phyloP scores from a whole-genome alignment of 768 basidiomycete genomes.

The Suillus americanus region DNA sequence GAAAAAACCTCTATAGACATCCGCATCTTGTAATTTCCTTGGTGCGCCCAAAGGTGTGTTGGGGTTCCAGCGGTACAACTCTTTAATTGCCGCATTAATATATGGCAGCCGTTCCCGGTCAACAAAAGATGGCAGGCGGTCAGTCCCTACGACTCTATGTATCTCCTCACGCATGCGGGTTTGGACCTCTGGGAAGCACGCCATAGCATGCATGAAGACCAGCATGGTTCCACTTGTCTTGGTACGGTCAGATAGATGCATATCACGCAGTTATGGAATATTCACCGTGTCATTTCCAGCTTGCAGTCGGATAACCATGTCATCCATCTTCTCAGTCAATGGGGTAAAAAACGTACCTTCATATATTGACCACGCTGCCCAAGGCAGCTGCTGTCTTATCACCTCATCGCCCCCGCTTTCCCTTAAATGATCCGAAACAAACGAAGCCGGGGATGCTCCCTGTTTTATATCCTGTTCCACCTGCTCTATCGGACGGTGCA shows the following conservation, averaged over 20 bases:
- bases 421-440: conserved; percentile 4
- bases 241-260: not conserved
- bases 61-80: conserved; percentile 21
- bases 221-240: conserved; percentile 8
- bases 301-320: not conserved
- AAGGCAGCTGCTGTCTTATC: conserved; percentile 1
- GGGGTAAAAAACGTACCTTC: conserved; percentile 6
- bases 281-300: conserved; percentile 7
- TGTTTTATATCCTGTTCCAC: conserved; percentile 6
- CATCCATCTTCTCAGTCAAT: not conserved
- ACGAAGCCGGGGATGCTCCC: conserved; percentile 6
- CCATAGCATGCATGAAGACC: conserved; percentile 10
- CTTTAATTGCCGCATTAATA: conserved; percentile 30
- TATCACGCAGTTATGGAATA: not conserved
- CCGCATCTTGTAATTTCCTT: conserved; percentile 14
- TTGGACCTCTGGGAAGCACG: conserved; percentile 5
- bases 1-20: conserved; percentile 7
- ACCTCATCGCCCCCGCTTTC: not conserved
- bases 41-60: conserved; percentile 11
- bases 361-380: conserved; percentile 10
- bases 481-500: conserved; percentile 7
- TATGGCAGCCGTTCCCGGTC: conserved; percentile 43
- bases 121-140: conserved; percentile 40
- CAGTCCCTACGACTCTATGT: conserved; percentile 39
- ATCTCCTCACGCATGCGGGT: conserved; percentile 33